Evolutionary conservation across 208 protist genomes (phyloP), one percentile per base, ranked within the genome.

Genomic region (Leishmania guyanensis): DNA sequence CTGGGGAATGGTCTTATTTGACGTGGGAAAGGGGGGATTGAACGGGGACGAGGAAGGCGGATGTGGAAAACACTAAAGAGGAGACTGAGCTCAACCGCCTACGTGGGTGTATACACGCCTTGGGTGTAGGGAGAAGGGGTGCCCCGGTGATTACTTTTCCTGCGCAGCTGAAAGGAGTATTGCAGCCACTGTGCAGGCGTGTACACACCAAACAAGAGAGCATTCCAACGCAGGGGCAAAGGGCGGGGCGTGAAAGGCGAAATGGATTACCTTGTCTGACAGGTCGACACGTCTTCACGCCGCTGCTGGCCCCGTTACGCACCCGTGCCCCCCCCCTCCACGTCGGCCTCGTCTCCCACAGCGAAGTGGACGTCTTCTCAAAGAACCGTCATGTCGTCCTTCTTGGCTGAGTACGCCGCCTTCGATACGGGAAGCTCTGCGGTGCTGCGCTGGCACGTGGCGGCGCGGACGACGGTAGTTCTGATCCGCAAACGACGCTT

Each of bases 401-500:
- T 33, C 48, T 9, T 56, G n/a, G n/a, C 6, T n/a, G 46, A 48
- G 26, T 36, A 48, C 46, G 9, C 26, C 58, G n/a, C 1, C 9
- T 17, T n/a, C 9, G 58, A 64, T 64, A 29, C 5, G n/a, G 58
- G 26, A 14, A 75, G 48, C 71, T 75, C 50, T 20, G 36, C 20
- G 48, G 71, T 53, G 17, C 48, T 56, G 71, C 36, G 33, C 50
- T 60, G 71, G 58, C 75, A 64, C 48, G 69, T 33, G 48, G 69
- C 74, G 46, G 81, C 77, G 58, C 78, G 68, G 20, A 79, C 81
- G 12, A 77, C 75, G 10, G 81, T n/a, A 33, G 54, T 4, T 75
- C 74, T 2, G 6, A 17, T 17, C 16, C 26, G 69, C 26, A 54
- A 17, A n/a, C 48, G 71, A 16, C 46, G 71, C 69, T 50, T 58